Conservation (phyloP, 2,329 filamentous ascomycete genomes). For the Exserohilum turcica region DNA sequence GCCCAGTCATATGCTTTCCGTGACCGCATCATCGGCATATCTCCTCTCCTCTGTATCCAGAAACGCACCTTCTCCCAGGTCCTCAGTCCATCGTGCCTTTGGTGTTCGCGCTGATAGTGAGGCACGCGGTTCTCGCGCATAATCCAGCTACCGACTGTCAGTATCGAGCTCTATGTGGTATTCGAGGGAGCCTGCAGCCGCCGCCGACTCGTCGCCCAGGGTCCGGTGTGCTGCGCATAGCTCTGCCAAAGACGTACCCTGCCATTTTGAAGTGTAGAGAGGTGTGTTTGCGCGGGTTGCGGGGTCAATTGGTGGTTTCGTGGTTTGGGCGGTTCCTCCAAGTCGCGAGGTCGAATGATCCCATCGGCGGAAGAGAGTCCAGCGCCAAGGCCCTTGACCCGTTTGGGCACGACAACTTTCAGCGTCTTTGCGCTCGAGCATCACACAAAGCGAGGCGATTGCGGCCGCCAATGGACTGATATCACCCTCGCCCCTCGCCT, state of each 20-base stretch:
- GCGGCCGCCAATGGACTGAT: constrained; percentile 30
- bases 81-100: constrained; percentile 72
- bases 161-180: constrained; percentile 26
- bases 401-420: constrained; percentile 23
- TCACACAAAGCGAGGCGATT: constrained; percentile 1
- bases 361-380: constrained; percentile 18
- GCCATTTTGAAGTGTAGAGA: constrained; percentile 51
- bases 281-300: constrained; percentile 29
- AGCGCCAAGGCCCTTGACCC: constrained; percentile 24
- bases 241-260: constrained; percentile 46
- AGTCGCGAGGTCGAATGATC: constrained; percentile 40
- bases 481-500: constrained; percentile 14
- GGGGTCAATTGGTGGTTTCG: constrained; percentile 43
- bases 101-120: constrained; percentile 74
- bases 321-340: constrained; percentile 33
- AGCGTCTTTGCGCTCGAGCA: constrained; percentile 6
- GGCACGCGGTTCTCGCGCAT: constrained; percentile 79
- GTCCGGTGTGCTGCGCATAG: constrained; percentile 5
- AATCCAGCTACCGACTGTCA: constrained; percentile 52
- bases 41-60: constrained; percentile 14
- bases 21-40: constrained; percentile 1
- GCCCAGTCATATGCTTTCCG: not conserved
- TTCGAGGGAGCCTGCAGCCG: constrained; percentile 15
- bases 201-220: constrained; percentile 17
- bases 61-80: constrained; percentile 77